Conservation (phyloP, 1,284 basidiomycete genomes). For the Trichosporon sp. region DNA sequence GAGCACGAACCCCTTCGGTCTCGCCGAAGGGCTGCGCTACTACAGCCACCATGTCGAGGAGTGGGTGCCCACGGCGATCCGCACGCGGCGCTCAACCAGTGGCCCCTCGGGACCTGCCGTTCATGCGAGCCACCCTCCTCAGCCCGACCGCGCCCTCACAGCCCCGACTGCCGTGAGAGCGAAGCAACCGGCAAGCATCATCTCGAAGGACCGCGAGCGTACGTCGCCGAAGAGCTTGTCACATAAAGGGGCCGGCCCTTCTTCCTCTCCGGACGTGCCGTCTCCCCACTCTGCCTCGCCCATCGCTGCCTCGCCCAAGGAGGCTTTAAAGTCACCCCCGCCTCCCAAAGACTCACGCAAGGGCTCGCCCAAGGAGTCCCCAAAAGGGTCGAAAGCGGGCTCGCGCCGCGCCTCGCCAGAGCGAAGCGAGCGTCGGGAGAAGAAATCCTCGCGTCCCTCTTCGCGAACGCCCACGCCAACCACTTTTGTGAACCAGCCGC, state of each 20-base stretch:
- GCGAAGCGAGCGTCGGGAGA: conserved; percentile 3
- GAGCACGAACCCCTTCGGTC: conserved; percentile 58
- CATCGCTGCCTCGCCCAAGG: neutral
- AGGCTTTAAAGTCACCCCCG: neutral
- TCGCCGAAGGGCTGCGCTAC: conserved; percentile 88
- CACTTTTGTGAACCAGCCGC: neutral
- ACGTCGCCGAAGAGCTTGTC: neutral
- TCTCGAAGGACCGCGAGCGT: neutral
- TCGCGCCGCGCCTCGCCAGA: conserved; percentile 14
- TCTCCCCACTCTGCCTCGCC: neutral
- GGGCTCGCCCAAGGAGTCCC: neutral
- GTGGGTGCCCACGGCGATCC: conserved; percentile 64
- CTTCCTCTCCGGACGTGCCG: neutral
- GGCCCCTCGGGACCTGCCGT: neutral
- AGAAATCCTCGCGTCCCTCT: conserved; percentile 8
- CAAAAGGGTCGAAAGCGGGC: neutral
- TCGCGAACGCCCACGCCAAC: conserved; percentile 16
- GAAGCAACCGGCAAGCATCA: neutral
- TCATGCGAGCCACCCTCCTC: neutral
- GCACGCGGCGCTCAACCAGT: neutral
- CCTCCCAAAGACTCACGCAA: neutral
- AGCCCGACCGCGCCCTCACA: conserved; percentile 20
- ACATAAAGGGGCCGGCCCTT: neutral
- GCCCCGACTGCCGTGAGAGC: neutral
- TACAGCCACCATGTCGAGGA: conserved; percentile 92